Base-by-base conservation (phyloP, 2,329 filamentous ascomycete genomes). In the Alternaria hordeiaustralica region DNA sequence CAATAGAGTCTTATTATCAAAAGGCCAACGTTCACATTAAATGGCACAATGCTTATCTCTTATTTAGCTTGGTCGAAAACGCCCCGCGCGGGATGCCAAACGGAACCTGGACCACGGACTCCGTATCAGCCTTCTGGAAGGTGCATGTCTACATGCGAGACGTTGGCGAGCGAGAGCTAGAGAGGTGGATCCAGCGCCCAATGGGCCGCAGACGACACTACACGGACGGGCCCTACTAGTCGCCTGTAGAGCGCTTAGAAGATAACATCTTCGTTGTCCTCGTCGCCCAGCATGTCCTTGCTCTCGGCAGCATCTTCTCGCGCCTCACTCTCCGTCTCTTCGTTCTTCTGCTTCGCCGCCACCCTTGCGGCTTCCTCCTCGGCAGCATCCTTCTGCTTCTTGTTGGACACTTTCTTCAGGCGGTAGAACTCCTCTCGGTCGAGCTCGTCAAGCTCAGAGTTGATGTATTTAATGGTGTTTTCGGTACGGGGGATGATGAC, bases 381-480 rank as follows among this genome's bases (percentile, higher is more conserved):
- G 8, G 82, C 82, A 44, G 80, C 81, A 36, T 83, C 83, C 63
- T 84, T 78, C 69, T 88, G 87, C 77, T 89, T 90, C 79, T 90
- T 92, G 26, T 88, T 89, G 76, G 91, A 91, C 78, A 96, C 87
- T 86, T 99, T 99, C 84, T 99, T 99, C 78, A 99, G 83, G 70
- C 96, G 87, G 83, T 97, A 99, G 81, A 99, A 99, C 79, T 99
- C 96, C 80, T 98, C 96, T 85, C 96, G 89, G 82, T 98, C 96
- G 55, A 99, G 86, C 83, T 99, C 96, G 78, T 99, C 96, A 15
- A 99, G 88, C 80, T 99, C 96, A 1, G 95, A 97, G 83, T 98
- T 98, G 86, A 98, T 98, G 78, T 98, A 99, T 83, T 97, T 97
- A 85, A 99, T 99, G n/a, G 96, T 99, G 77, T 98, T 99, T 80